A percentile compares a stretch with the other conserved stretches of the same genome.
Conservation (phyloP, 257 asterid species). For the Linaria vulgaris region DNA sequence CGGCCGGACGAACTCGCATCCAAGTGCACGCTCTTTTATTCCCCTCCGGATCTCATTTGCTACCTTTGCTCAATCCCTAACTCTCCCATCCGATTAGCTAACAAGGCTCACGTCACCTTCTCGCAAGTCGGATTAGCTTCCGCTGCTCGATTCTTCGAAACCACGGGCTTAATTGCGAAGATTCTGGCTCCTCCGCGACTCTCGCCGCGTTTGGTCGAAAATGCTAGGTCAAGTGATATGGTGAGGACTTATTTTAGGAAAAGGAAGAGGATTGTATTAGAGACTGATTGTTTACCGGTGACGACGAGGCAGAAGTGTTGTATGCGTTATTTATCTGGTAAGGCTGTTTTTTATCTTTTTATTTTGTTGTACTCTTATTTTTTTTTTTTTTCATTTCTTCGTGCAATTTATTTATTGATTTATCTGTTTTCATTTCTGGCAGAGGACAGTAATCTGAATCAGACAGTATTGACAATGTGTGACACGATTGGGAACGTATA, state of each 20-base stretch:
- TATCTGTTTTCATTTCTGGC: conserved; percentile 25
- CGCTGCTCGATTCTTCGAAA: conserved; percentile 33
- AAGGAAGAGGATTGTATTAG: conserved; percentile 47
- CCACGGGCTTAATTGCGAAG: conserved; percentile 22
- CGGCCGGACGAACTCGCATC: conserved; percentile 47
- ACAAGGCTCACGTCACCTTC: conserved; percentile 44
- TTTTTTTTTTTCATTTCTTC: background rate
- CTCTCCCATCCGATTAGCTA: conserved; percentile 57
- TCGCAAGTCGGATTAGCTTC: conserved; percentile 50
- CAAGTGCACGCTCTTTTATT: conserved; percentile 29
- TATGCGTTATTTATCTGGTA: conserved; percentile 34
- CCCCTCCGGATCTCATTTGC: conserved; percentile 43
- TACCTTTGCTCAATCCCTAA: conserved; percentile 61
- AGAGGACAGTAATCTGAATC: conserved; percentile 33
- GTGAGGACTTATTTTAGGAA: conserved; percentile 45
- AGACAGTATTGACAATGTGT: conserved; percentile 24
- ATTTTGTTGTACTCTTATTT: background rate
- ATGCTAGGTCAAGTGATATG: conserved; percentile 10
- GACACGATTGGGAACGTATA: conserved; percentile 19
- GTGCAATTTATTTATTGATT: background rate
- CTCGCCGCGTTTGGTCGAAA: conserved; percentile 27
- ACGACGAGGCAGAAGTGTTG: conserved; percentile 27
- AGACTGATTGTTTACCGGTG: conserved; percentile 26
- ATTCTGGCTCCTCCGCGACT: conserved; percentile 25
- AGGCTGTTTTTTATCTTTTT: background rate